Base-by-base conservation (phyloP, 2,329 filamentous ascomycete species). In the Colletotrichum magnum region DNA sequence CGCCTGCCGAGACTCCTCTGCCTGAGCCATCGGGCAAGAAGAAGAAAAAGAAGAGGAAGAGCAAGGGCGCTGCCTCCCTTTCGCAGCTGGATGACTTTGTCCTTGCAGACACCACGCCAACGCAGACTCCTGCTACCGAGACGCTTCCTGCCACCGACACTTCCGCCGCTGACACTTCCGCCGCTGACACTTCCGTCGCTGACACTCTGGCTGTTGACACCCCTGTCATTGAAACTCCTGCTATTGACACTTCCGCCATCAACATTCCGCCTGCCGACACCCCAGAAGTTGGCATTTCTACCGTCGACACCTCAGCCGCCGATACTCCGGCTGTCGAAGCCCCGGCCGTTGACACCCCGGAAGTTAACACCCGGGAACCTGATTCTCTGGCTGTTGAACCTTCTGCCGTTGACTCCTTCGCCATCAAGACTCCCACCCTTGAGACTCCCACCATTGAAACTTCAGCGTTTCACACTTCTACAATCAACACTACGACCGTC, bases 31-130 rank as follows among this genome's bases (percentile, higher is more conserved):
- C 63, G 26, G 68, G 58, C 15, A 77, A 73, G 59, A 72, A 75
- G 36, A 73, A 73, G 69, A 74, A 76, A 62, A 75, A 75, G 53
- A 73, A 71, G 54, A 74, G 70, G 71, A 74, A 70, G 68, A 69
- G 58, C 26, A 70, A 69, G 61, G 52, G 64, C 24, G 28, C 45
- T 16, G 6, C 36, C 1, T 66, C 47, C 1, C 26, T 58, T 1
- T 52, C 69, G 7, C 61, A 64, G 59, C 48, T 52, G 45, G 66
- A 69, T 3, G 51, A 66, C 26, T 10, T 48, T 1, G 13, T 60
- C 16, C 16, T 56, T 18, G 28, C 41, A 32, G 69, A 62, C 56
- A 68, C 26, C 58, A 48, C 60, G 45, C 43, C 45, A 54, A 26
- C 63, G 16, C 21, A 63, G 24, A 39, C 16, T 18, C 24, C 53